Base-by-base conservation (phyloP, 352 stramenopile species). In the Pythium phragmitis region DNA sequence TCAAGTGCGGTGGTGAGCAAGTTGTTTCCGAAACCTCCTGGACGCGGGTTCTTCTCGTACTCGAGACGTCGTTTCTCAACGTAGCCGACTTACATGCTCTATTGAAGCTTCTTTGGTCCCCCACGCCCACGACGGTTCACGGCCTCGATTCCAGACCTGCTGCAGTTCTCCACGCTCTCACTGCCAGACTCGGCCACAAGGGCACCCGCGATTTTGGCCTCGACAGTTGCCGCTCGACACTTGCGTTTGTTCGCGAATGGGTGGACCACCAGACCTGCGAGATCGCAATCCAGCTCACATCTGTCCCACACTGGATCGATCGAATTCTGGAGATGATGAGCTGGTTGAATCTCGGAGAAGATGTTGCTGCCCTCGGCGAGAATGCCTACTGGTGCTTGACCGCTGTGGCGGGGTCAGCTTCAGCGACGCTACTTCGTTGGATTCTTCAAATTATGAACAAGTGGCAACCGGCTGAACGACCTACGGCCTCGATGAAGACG, bases 321-420 rank as follows among this genome's bases (percentile, higher is more conserved):
- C n/a, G 45, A 2, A 56, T 63, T n/a, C 26, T 63, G 14, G 57
- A 63, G 1, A 21, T 49, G 11, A 36, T 63, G 23, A 43, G 26
- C 3, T 37, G 53, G 14, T 45, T 13, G 28, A 28, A 28, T 1
- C 19, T 63, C 12, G 33, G 45, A 7, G n/a, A 46, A 46, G 41
- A 46, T n/a, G 13, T 14, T 23, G 9, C 13, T 51, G 45, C 12
- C 12, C 28, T 53, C 7, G 47, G 7, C 28, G 47, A 53, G 47
- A 7, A 53, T n/a, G 47, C 47, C 17, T 53, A 36, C 8, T 21
- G 8, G 8, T 53, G 47, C 47, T 36, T 53, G 2, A 2, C 9
- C 23, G 23, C 9, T 17, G 47, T 36, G 28, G 17, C 23, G 2
- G 8, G n/a, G 5, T 33, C 47, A n/a, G 47, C 47, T 17, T 53